Evolutionary conservation across 1,284 basidiomycete species (phyloP), one percentile per base, ranked within the genome.

Genomic region (Cystobasidium slooffiae): DNA sequence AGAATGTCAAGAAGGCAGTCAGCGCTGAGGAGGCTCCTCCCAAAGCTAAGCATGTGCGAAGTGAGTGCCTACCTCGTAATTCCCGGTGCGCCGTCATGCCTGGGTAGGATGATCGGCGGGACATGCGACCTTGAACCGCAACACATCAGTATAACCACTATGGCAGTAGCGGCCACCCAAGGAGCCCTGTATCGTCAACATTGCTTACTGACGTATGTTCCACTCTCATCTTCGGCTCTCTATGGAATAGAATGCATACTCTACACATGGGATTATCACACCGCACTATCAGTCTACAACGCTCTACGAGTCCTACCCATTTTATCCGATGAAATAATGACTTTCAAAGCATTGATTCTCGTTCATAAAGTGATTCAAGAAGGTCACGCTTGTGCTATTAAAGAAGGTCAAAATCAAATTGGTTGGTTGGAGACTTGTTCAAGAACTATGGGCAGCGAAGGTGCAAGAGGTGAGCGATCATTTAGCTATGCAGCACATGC

Each of bases 251-350:
- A 96, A 85, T 93, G 91, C 79, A 96, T 97, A 81, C 92, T 97
- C 44, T 97, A 94, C 83, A 97, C 94, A 16, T 97, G 94, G 94
- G 94, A 97, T 83, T 97, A 97, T 81, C 94, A 96, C 81, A 91
- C 92, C n/a, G 96, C 94, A 49, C 89, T 93, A 79, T 94, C 94
- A 7, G 95, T 97, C 81, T 97, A 95, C 95, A 94, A 92, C 78
- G 93, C 93, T 37, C 86, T 97, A 16, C 87, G 94, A 58, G 95
- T 97, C 4, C 94, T 96, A 79, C 94, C 94, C 47, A 96, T 97
- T 79, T 84, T 97, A 31, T 88, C 93, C 3, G 94, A 97, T 82
- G 94, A 97, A 84, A 89, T 97, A 0, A 94, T 96, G 84, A 95
- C 94, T 0, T 97, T 97, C 87, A 97, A 97, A 83, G 91, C 91